Evolutionary conservation across 1,284 basidiomycete species (phyloP).

Genomic region (Rhodotorula sp.): DNA sequence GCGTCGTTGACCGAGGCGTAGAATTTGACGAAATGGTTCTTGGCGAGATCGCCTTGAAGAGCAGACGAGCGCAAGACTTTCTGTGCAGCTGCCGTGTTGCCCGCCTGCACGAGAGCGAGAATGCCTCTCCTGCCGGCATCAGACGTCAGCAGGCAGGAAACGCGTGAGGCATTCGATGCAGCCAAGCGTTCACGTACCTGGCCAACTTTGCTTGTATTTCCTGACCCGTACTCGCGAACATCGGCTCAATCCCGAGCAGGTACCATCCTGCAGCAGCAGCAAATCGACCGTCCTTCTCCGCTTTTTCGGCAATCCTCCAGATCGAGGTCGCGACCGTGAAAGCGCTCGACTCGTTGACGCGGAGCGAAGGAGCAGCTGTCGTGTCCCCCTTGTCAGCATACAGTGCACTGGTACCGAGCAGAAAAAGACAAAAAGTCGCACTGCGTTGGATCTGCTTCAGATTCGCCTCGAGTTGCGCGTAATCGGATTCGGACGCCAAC

Average conservation of each 20-base stretch:
- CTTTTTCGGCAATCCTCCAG: conserved; percentile 19
- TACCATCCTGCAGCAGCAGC: conserved; percentile 5
- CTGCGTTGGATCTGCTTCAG: neutral
- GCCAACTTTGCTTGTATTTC: conserved; percentile 5
- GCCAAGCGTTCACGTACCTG: neutral
- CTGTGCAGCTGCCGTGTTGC: neutral
- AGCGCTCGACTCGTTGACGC: neutral
- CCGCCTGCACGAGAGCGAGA: neutral
- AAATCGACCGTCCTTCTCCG: neutral
- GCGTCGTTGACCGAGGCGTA: neutral
- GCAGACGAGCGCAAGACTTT: conserved; percentile 1
- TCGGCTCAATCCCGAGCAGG: neutral
- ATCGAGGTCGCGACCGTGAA: conserved; percentile 17
- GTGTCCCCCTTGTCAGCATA: neutral
- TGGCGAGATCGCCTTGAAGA: conserved; percentile 2
- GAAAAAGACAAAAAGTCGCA: neutral
- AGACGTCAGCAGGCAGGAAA: no score
- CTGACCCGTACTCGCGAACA: neutral
- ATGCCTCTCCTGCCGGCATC: conserved; percentile 5
- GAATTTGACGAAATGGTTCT: conserved; percentile 24
- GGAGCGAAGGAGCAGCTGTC: neutral
- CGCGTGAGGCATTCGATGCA: no score
- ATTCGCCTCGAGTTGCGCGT: neutral
- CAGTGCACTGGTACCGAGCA: neutral
- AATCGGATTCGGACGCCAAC: neutral